Evolutionary conservation across 2,329 filamentous ascomycete species (phyloP).

Genomic region (Fusarium sacchari): DNA sequence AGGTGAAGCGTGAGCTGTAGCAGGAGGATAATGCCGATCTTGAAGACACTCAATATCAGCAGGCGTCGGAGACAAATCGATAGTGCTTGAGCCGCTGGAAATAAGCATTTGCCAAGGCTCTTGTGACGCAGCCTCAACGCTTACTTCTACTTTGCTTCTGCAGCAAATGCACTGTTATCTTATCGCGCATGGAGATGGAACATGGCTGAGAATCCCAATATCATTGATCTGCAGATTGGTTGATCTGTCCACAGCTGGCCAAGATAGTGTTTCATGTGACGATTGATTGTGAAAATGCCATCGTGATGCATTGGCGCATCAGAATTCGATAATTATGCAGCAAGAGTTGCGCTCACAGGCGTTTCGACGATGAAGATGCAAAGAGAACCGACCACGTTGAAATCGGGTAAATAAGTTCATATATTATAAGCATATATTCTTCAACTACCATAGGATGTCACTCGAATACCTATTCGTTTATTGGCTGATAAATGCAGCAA

Average conservation of each 20-base stretch:
- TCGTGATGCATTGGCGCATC: not conserved
- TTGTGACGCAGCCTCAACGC: not conserved
- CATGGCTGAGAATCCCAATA: not conserved
- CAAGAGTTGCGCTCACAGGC: not conserved
- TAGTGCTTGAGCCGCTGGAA: not conserved
- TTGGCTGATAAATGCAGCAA: not conserved
- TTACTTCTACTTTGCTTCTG: not conserved
- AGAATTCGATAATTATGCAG: no score
- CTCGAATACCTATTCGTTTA: not conserved
- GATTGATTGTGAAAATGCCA: not conserved
- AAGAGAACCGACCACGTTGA: no score
- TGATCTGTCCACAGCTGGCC: not conserved
- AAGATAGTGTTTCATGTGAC: not conserved
- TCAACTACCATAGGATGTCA: rapidly evolving
- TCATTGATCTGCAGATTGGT: not conserved
- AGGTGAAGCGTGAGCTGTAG: conserved; percentile 11
- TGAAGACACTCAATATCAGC: not conserved
- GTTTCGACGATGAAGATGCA: not conserved
- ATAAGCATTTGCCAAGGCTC: conserved; percentile 15
- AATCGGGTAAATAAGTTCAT: not conserved
- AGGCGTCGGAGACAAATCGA: not conserved
- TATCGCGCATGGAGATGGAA: not conserved
- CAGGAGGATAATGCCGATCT: not conserved
- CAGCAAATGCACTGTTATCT: not conserved
- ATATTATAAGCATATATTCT: not conserved